phyloP scores from a whole-genome alignment of 768 basidiomycete genomes.

The Podaxis sp. region DNA sequence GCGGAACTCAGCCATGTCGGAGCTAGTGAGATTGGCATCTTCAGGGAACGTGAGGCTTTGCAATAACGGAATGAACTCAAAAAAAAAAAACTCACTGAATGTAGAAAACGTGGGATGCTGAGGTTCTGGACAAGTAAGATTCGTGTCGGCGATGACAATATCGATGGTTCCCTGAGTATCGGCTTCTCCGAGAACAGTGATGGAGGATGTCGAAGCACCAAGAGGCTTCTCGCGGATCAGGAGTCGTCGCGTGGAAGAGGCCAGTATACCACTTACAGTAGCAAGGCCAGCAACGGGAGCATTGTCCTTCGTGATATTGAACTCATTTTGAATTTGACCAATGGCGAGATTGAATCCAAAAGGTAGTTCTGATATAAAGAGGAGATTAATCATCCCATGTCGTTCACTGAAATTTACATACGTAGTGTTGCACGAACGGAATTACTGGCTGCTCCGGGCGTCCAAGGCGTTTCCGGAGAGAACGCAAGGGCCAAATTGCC shows the following conservation, averaged over 20 bases:
- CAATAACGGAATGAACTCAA: background rate
- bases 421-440: slow-evolving; percentile 60
- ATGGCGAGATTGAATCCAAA: slow-evolving; percentile 68
- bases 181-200: slow-evolving; percentile 49
- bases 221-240: slow-evolving; percentile 41
- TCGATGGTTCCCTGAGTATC: slow-evolving; percentile 65
- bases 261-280: slow-evolving; percentile 41
- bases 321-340: slow-evolving; percentile 62
- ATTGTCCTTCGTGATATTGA: slow-evolving; percentile 58
- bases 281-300: slow-evolving; percentile 55
- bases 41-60: slow-evolving; percentile 11
- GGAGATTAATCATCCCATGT: slow-evolving; percentile 8
- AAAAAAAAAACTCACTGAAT: slow-evolving; percentile 48
- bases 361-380: slow-evolving; percentile 49
- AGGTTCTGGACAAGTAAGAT: slow-evolving; percentile 44
- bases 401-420: slow-evolving; percentile 27
- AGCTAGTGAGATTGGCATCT: slow-evolving; percentile 60
- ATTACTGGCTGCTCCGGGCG: slow-evolving; percentile 54
- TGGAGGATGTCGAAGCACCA: slow-evolving; percentile 61
- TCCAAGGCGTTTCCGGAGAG: slow-evolving; percentile 52
- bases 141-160: slow-evolving; percentile 58
- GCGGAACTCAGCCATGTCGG: slow-evolving; percentile 47
- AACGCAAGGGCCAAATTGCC: slow-evolving; percentile 60
- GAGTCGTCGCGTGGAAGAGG: background rate
- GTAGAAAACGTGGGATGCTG: slow-evolving; percentile 53